Conservation (phyloP, 257 asterid species). For the Lycium ferocissimum region DNA sequence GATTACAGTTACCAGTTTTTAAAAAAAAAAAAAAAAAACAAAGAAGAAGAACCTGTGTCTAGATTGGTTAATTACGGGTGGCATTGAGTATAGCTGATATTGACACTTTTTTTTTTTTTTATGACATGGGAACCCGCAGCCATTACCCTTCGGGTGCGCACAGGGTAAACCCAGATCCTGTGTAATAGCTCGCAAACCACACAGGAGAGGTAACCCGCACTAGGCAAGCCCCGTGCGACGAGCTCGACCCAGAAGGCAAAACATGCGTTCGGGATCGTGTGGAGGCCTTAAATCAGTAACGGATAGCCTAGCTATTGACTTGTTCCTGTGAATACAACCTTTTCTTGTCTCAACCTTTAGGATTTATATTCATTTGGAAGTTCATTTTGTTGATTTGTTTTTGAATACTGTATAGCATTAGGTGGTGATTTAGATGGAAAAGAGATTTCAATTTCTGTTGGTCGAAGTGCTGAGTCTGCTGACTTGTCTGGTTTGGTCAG, state of each 20-base stretch:
- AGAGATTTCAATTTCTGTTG: neutral
- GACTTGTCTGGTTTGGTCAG: slow-evolving; percentile 19
- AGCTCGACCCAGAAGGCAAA: neutral
- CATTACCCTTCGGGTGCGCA: too few relatives aligned
- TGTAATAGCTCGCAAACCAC: too few relatives aligned
- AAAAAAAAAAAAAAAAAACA: too few relatives aligned
- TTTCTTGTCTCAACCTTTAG: neutral
- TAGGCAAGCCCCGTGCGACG: too few relatives aligned
- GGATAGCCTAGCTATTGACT: neutral
- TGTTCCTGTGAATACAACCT: slow-evolving; percentile 9
- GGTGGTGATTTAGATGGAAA: neutral
- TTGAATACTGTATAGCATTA: neutral
- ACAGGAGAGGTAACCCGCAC: too few relatives aligned
- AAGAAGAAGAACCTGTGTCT: too few relatives aligned
- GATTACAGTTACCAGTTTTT: too few relatives aligned
- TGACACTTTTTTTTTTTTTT: too few relatives aligned
- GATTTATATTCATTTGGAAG: neutral
- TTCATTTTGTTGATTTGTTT: slow-evolving; percentile 4
- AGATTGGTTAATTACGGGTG: too few relatives aligned
- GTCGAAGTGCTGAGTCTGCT: neutral
- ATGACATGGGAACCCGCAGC: too few relatives aligned
- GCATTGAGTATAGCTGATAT: too few relatives aligned
- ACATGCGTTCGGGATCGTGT: neutral
- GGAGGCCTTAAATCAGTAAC: slow-evolving; percentile 7
- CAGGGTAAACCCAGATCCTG: too few relatives aligned